Conservation (phyloP, 1,284 basidiomycete genomes). For the Melampsora occidentalis region DNA sequence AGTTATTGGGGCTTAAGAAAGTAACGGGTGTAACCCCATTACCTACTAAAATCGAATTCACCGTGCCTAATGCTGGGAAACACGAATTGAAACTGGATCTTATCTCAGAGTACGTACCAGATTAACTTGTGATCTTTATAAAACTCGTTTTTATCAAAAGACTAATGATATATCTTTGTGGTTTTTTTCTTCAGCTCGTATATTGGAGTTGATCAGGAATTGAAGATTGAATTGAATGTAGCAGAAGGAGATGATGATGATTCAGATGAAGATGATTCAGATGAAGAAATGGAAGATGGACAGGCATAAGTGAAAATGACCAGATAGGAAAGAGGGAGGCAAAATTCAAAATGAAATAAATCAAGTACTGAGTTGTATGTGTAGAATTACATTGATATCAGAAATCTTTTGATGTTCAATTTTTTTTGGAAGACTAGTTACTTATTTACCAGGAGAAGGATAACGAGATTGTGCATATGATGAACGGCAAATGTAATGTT, state of each 20-base stretch:
- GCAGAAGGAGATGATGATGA: constrained; percentile 41
- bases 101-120: constrained; percentile 23
- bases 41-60: constrained; percentile 81
- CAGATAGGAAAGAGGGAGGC: background rate
- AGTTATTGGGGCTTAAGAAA: constrained; percentile 85
- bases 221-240: constrained; percentile 43
- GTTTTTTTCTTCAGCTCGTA: constrained; percentile 30
- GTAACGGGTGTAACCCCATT: constrained; percentile 80
- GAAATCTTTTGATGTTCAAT: too few relatives aligned
- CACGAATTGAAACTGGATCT: constrained; percentile 40
- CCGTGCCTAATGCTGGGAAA: constrained; percentile 47
- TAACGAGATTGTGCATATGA: too few relatives aligned
- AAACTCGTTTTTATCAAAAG: background rate
- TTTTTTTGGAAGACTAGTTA: too few relatives aligned
- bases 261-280: constrained; percentile 28
- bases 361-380: too few relatives aligned
- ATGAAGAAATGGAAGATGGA: constrained; percentile 42
- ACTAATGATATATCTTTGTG: background rate
- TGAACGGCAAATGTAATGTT: too few relatives aligned
- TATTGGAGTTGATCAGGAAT: constrained; percentile 43
- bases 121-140: background rate
- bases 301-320: background rate
- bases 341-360: background rate
- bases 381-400: too few relatives aligned
- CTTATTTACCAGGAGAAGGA: too few relatives aligned